A percentile compares a stretch with the other conserved stretches of the same genome.
phyloP scores from a whole-genome alignment of 768 basidiomycete genomes.

The Xerocomellus dryophilus region DNA sequence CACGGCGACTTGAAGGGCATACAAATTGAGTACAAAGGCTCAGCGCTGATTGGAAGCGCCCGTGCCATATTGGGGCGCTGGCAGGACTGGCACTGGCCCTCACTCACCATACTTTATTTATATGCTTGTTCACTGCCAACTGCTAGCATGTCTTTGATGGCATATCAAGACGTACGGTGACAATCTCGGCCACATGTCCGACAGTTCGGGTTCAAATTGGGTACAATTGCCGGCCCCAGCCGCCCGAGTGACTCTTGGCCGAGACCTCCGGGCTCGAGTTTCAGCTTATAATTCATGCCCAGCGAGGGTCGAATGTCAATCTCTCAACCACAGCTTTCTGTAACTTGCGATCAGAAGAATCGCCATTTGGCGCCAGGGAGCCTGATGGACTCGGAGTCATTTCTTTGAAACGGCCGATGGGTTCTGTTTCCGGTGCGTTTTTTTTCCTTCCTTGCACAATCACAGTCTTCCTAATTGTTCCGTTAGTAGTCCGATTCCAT shows the following conservation, averaged over 20 bases:
- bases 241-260: background rate
- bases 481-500: background rate
- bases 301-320: background rate
- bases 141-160: background rate
- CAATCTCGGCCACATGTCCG: background rate
- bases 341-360: background rate
- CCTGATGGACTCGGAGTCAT: background rate
- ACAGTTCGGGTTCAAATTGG: background rate
- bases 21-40: slow-evolving; percentile 2
- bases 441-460: background rate
- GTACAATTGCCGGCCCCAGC: background rate
- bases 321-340: slow-evolving; percentile 1
- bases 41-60: no score
- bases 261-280: background rate
- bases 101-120: background rate
- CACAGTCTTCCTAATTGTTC: background rate
- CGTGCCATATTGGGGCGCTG: background rate
- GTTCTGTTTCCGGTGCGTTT: background rate
- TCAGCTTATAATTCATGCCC: background rate
- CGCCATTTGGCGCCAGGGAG: background rate
- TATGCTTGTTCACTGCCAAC: slow-evolving; percentile 2
- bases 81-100: background rate
- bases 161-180: background rate
- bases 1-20: background rate
- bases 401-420: background rate